These are phyloP conservation scores for Aspergillus carbonarius DNA, from an alignment of 2,329 filamentous ascomycete genomes.

Conservation along the genomic window DNA sequence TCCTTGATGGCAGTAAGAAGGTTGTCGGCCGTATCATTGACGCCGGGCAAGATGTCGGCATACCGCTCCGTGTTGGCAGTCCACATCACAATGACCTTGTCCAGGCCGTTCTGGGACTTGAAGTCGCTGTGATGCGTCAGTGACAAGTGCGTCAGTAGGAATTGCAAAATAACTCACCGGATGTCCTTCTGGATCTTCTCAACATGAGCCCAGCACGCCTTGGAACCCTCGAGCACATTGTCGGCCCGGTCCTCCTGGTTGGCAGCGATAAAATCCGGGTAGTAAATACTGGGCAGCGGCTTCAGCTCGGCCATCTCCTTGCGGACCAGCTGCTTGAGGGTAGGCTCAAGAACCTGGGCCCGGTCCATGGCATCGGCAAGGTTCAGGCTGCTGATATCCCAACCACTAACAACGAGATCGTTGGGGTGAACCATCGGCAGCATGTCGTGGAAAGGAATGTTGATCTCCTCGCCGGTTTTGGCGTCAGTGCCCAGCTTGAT, in stretches of 20 bases:
- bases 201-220: constrained; percentile 83
- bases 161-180: constrained; percentile 53
- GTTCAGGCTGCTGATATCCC: constrained; percentile 94
- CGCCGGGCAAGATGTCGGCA: constrained; percentile 78
- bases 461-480: constrained; percentile 82
- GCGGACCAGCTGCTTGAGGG: constrained; percentile 81
- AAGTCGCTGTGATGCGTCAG: constrained; percentile 63
- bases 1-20: constrained; percentile 81
- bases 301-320: constrained; percentile 91
- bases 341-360: constrained; percentile 91
- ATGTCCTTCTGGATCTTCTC: constrained; percentile 93
- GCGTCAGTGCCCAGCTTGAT: constrained; percentile 91
- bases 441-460: constrained; percentile 92
- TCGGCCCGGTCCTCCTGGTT: constrained; percentile 97
- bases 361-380: constrained; percentile 92
- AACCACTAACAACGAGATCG: constrained; percentile 90
- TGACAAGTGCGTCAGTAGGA: neutral
- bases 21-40: constrained; percentile 97
- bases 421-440: constrained; percentile 97
- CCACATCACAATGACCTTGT: constrained; percentile 98
- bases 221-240: constrained; percentile 79
- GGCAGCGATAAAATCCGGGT: constrained; percentile 97
- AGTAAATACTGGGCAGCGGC: constrained; percentile 93
- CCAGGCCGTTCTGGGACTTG: constrained; percentile 78
- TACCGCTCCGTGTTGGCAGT: constrained; percentile 99